Percentiles rank a stretch among this genome's conserved stretches.
Evolutionary conservation across 1,284 basidiomycete species (phyloP).

Genomic region (Mycena citricolor): DNA sequence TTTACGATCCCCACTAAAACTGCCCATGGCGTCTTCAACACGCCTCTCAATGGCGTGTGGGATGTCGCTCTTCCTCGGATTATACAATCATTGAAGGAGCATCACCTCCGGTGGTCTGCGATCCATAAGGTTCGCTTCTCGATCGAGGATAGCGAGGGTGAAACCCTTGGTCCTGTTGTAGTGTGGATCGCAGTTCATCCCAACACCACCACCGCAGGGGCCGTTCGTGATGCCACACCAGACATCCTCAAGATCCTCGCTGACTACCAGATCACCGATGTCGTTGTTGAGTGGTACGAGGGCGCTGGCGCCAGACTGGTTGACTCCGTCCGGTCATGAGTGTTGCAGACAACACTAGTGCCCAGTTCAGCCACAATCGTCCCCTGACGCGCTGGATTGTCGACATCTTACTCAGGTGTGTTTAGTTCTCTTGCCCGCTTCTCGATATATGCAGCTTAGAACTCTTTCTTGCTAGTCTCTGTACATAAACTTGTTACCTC

Average conservation of each 20-base stretch:
- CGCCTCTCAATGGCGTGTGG: conserved; percentile 32
- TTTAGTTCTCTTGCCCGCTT: too few relatives aligned
- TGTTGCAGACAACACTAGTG: too few relatives aligned
- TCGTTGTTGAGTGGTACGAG: conserved; percentile 39
- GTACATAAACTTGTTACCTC: too few relatives aligned
- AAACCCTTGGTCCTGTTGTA: conserved; percentile 33
- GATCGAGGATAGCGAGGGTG: conserved; percentile 31
- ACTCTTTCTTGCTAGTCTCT: too few relatives aligned
- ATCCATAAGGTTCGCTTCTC: conserved; percentile 36
- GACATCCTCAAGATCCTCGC: conserved; percentile 38
- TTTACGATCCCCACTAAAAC: conserved; percentile 36
- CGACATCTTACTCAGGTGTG: too few relatives aligned
- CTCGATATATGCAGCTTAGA: too few relatives aligned
- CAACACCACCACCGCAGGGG: conserved; percentile 33
- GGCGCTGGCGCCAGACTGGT: too few relatives aligned
- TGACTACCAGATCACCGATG: conserved; percentile 28
- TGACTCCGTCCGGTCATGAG: too few relatives aligned
- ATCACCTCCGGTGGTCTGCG: conserved; percentile 33
- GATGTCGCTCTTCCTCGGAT: conserved; percentile 35
- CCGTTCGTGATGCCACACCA: conserved; percentile 33
- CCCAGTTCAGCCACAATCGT: too few relatives aligned
- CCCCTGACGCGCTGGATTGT: too few relatives aligned
- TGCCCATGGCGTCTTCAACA: conserved; percentile 37
- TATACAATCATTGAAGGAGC: conserved; percentile 31
- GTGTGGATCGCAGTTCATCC: conserved; percentile 40